Conservation (phyloP, 352 stramenopile genomes). For the Globisporangium echinulatum region DNA sequence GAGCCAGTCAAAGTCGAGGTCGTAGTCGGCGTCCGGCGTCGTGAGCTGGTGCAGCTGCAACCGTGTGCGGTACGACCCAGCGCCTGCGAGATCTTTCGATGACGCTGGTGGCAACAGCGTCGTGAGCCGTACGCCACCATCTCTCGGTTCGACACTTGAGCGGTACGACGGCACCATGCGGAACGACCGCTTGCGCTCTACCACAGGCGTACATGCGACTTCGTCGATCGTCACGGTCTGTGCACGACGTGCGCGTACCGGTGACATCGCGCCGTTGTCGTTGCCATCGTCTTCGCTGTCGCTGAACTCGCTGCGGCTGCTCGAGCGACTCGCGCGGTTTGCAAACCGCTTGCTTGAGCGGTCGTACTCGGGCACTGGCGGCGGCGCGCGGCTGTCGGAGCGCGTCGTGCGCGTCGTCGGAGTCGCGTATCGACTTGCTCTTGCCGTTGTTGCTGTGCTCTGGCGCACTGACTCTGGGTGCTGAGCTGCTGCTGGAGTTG, state of each 20-base stretch:
- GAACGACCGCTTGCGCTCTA: constrained; percentile 17
- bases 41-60: constrained; percentile 44
- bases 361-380: constrained; percentile 13
- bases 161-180: constrained; percentile 11
- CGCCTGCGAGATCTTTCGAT: neutral
- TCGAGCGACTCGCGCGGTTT: constrained; percentile 3
- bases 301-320: constrained; percentile 5
- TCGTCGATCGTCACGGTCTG: constrained; percentile 37
- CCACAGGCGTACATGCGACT: constrained; percentile 10
- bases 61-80: constrained; percentile 2
- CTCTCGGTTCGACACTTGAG: constrained; percentile 5
- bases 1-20: constrained; percentile 74
- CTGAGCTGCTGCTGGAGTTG: neutral
- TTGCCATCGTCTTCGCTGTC: constrained; percentile 18
- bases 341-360: constrained; percentile 9
- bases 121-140: constrained; percentile 1
- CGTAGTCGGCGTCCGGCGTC: constrained; percentile 52
- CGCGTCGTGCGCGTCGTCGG: constrained; percentile 15
- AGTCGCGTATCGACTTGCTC: neutral
- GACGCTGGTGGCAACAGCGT: neutral
- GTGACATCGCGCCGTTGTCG: constrained; percentile 2
- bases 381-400: neutral
- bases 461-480: neutral
- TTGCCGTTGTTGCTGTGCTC: neutral
- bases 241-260: constrained; percentile 24